These are phyloP conservation scores for Calonectria pseudoreteaudii DNA, from an alignment of 2,329 filamentous ascomycete species.

Conservation along the genomic window DNA sequence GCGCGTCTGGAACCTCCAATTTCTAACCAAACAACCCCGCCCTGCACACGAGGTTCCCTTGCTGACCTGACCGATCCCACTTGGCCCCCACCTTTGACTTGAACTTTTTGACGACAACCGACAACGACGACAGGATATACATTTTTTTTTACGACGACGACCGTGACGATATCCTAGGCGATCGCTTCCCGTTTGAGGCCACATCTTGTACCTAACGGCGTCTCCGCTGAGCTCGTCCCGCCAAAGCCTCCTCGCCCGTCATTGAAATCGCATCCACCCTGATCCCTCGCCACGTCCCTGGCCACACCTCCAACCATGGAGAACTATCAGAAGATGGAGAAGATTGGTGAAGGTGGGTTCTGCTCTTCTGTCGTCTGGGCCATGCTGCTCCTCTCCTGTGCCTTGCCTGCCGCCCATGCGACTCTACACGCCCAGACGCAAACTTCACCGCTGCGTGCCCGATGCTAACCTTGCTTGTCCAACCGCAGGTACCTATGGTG, in stretches of 20 bases:
- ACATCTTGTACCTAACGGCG: not conserved
- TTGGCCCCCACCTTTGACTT: constrained; percentile 21
- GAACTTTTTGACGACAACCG: constrained; percentile 6
- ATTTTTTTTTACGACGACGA: constrained; percentile 6
- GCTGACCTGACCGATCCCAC: constrained; percentile 28
- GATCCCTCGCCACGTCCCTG: constrained; percentile 24
- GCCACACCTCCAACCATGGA: constrained; percentile 71
- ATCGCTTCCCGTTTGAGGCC: not conserved
- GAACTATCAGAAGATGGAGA: constrained; percentile 96
- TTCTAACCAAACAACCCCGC: constrained; percentile 22
- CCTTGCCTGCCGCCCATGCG: not conserved
- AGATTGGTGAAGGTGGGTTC: constrained; percentile 88
- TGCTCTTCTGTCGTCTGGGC: not conserved
- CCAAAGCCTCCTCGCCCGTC: not conserved
- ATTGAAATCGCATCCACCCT: not conserved
- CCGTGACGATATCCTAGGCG: not conserved
- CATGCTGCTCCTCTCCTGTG: not conserved
- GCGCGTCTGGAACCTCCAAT: constrained; percentile 70
- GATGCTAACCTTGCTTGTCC: constrained; percentile 9
- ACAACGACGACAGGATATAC: not conserved
- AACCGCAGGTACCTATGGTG: constrained; percentile 87
- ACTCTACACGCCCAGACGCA: not conserved
- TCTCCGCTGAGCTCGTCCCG: not conserved
- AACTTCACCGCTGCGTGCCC: constrained; percentile 8
- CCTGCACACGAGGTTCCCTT: constrained; percentile 25